phyloP scores from a whole-genome alignment of 1,284 basidiomycete genomes.

The Fistulinella staudtii region DNA sequence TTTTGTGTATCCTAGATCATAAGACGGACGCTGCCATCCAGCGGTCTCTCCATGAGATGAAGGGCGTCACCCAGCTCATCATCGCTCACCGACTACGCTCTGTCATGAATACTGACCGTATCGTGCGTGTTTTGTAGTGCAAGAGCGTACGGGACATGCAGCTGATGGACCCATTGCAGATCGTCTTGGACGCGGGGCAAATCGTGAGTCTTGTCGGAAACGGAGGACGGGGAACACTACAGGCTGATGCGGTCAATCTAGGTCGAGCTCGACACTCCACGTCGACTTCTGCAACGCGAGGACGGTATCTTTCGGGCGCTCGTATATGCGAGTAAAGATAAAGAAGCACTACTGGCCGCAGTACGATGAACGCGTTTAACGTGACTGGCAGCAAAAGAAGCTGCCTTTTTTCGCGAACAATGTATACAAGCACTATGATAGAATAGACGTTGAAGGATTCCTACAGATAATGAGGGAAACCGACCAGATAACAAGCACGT shows the following conservation, averaged over 20 bases:
- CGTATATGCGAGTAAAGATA: slow-evolving; percentile 9
- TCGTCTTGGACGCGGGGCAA: slow-evolving; percentile 11
- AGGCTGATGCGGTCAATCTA: background rate
- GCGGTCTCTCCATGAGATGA: slow-evolving; percentile 27
- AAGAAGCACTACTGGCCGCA: background rate
- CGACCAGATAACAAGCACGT: too few relatives aligned
- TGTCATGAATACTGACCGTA: slow-evolving; percentile 35
- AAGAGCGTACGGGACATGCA: background rate
- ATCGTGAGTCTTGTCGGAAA: slow-evolving; percentile 5
- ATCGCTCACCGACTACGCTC: slow-evolving; percentile 37
- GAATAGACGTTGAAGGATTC: too few relatives aligned
- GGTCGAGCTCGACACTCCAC: slow-evolving; percentile 8
- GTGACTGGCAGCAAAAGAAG: too few relatives aligned
- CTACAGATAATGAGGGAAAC: too few relatives aligned
- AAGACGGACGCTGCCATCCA: slow-evolving; percentile 32
- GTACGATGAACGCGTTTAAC: too few relatives aligned
- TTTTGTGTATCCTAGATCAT: slow-evolving; percentile 16
- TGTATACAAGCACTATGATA: too few relatives aligned
- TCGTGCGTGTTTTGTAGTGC: slow-evolving; percentile 18
- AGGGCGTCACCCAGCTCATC: slow-evolving; percentile 32
- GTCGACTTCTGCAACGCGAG: slow-evolving; percentile 1
- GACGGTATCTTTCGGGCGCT: slow-evolving; percentile 2
- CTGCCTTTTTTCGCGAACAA: too few relatives aligned
- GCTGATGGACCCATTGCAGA: background rate
- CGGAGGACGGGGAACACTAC: background rate